phyloP scores from a whole-genome alignment of 208 protist species.

The Crithidia mellificae region DNA sequence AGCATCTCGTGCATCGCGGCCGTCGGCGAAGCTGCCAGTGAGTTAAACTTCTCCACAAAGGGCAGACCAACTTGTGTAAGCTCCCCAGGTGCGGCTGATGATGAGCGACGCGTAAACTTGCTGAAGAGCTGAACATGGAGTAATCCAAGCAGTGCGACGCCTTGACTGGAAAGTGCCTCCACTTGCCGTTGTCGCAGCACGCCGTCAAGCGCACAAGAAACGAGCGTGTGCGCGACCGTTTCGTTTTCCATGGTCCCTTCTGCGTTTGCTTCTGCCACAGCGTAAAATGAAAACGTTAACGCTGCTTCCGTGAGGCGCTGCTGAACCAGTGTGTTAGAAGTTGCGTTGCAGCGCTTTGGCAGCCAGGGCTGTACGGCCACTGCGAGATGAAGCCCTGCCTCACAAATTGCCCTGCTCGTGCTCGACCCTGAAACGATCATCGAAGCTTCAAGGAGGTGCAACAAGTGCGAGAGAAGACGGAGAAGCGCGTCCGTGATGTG shows the following conservation, averaged over 20 bases:
- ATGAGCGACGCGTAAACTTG: too few species aligned
- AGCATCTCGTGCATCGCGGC: not conserved
- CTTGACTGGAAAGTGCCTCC: constrained; percentile 6
- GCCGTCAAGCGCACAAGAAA: not conserved
- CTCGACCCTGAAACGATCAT: not conserved
- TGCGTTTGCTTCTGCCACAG: not conserved
- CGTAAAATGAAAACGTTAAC: not conserved
- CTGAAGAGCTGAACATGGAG: not conserved
- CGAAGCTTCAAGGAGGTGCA: not conserved
- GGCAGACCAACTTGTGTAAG: too few species aligned
- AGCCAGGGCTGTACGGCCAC: constrained; percentile 26
- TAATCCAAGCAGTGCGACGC: constrained; percentile 15
- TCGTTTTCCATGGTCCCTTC: too few species aligned
- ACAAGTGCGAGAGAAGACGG: not conserved
- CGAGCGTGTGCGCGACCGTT: not conserved
- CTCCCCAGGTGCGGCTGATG: too few species aligned
- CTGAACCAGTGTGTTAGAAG: not conserved
- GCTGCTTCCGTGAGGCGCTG: not conserved
- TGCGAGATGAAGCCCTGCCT: constrained; percentile 10
- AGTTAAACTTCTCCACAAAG: too few species aligned
- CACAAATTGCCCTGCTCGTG: not conserved
- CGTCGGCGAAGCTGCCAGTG: not conserved
- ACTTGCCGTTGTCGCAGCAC: constrained; percentile 13
- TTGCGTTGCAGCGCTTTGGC: not conserved
- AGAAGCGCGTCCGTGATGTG: not conserved